phyloP scores from a whole-genome alignment of 148 eudicot species.

The Amaranthus cruentus region DNA sequence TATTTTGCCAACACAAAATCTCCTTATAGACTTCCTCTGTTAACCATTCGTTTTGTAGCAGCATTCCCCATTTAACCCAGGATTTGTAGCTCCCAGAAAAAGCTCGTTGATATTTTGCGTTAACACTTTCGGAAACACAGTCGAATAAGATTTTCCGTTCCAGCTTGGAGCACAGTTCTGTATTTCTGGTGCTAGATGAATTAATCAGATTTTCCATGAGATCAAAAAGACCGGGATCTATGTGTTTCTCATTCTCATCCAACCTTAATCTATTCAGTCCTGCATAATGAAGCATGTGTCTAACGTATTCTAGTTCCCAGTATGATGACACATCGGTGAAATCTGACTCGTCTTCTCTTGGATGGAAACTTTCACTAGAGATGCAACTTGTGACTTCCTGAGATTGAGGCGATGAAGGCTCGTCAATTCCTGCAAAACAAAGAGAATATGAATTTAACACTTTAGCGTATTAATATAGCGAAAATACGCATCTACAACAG shows the following conservation, averaged over 20 bases:
- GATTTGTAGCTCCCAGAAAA: constrained; percentile 44
- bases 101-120: constrained; percentile 33
- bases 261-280: constrained; percentile 43
- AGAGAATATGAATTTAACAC: background rate
- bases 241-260: constrained; percentile 36
- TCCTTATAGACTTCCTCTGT: constrained; percentile 68
- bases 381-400: constrained; percentile 32
- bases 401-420: constrained; percentile 33
- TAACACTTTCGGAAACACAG: constrained; percentile 49
- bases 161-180: constrained; percentile 43
- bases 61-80: constrained; percentile 46
- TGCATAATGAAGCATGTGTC: constrained; percentile 43
- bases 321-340: constrained; percentile 29
- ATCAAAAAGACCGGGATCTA: constrained; percentile 51
- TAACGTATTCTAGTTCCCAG: constrained; percentile 68
- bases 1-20: constrained; percentile 46
- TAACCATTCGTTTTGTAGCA: constrained; percentile 43
- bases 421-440: constrained; percentile 44
- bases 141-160: constrained; percentile 56
- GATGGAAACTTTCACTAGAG: constrained; percentile 32
- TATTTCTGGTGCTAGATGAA: constrained; percentile 25
- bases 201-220: constrained; percentile 47
- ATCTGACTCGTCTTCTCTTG: constrained; percentile 41
- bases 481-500: background rate
- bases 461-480: background rate